Evolutionary conservation across 768 basidiomycete genomes (phyloP), one percentile per base, ranked within the genome.

Genomic region (Mycena maculata): DNA sequence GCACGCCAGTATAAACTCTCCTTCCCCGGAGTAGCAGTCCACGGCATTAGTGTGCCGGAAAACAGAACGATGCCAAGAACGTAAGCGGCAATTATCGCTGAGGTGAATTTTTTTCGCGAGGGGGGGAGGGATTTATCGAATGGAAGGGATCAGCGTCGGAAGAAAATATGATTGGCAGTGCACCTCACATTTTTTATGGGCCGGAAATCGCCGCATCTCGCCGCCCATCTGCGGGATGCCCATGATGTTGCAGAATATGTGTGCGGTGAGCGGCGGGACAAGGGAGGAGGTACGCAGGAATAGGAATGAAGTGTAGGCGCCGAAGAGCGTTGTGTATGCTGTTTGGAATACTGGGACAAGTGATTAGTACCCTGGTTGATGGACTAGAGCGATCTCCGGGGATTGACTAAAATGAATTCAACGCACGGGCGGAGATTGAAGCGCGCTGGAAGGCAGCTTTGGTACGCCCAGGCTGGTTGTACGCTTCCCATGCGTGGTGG

Each of bases 161-260:
- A 10, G 68, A 63, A 53, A 42, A 63, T 52, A 69, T 74, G 18
- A 42, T 16, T 10, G 36, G 39, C 47, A 20, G 60, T 13, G 2
- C 4, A 54, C 79, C 88, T 71, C 60, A 92, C 92, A 72, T 70
- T 72, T 78, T 76, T 84, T 88, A 65, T 82, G 80, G 25, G 78
- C 73, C 0, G 89, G 89, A 71, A 86, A 88, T 60, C 79, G 76
- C 42, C 72, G 71, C 38, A 93, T 72, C 63, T 95, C 94, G 31
- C 81, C 77, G 0, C 69, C 74, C 27, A 91, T 84, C 57, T 89
- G 84, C 3, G 97, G 98, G 30, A 98, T 73, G 1, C 96, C 96
- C 94, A 98, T 96, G 54, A 92, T 76, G 75, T 99, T 99, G 83
- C 98, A 99, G 75, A 95, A 97, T 1, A 92, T 80, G 75, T 99